These are phyloP conservation scores for Phytophthora idaei DNA, from an alignment of 352 stramenopile genomes.

Conservation along the genomic window DNA sequence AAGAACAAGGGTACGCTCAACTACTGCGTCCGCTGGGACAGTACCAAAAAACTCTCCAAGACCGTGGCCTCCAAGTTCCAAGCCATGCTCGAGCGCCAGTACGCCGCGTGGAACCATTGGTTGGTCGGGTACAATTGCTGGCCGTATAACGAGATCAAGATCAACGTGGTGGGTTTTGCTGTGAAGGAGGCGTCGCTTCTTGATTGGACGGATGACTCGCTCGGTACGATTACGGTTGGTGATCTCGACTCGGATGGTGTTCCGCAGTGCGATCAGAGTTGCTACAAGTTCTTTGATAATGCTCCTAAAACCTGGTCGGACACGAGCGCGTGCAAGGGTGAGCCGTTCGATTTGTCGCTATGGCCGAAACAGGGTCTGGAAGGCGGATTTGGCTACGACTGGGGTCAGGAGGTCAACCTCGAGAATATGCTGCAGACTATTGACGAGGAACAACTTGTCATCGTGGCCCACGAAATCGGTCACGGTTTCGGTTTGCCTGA, in stretches of 20 bases:
- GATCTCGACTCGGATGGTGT: no score
- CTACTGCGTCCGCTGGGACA: constrained; percentile 25
- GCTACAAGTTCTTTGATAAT: constrained; percentile 12
- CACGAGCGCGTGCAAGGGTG: constrained; percentile 31
- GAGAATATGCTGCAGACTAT: constrained; percentile 30
- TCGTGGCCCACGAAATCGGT: constrained; percentile 46
- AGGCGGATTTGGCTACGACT: constrained; percentile 22
- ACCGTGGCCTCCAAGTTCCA: constrained; percentile 41
- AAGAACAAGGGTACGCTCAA: constrained; percentile 27
- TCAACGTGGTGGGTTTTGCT: constrained; percentile 28
- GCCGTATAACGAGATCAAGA: constrained; percentile 31
- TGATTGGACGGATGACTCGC: constrained; percentile 41
- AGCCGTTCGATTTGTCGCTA: constrained; percentile 43
- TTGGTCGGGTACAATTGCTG: constrained; percentile 31
- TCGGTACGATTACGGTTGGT: no score
- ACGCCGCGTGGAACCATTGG: constrained; percentile 34
- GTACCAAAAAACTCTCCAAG: constrained; percentile 30
- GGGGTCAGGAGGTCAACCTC: constrained; percentile 32
- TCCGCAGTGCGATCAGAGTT: no score
- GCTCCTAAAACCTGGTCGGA: constrained; percentile 11
- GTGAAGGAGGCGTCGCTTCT: constrained; percentile 21
- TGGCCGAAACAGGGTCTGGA: constrained; percentile 35
- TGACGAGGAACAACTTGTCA: no score
- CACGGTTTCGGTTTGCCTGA: constrained; percentile 27
- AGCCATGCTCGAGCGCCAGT: constrained; percentile 38